A percentile compares a stretch with the other conserved stretches of the same genome.
Evolutionary conservation across 192 early-diverging fungal species (phyloP).

Genomic region (Coemansia sp.): DNA sequence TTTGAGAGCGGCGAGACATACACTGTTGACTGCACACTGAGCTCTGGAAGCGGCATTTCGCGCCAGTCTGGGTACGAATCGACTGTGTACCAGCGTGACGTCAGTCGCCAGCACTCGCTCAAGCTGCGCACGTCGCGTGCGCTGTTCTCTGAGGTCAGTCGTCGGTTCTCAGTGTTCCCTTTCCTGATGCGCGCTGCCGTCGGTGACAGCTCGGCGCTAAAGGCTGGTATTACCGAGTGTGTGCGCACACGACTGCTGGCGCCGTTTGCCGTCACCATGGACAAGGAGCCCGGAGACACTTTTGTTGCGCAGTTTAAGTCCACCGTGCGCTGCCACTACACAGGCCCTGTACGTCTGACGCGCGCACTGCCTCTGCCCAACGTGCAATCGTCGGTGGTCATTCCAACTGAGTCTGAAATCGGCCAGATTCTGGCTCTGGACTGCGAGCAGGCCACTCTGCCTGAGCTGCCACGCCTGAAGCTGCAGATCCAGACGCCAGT

Average conservation of each 20-base stretch:
- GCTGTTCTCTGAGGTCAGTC: constrained; percentile 64
- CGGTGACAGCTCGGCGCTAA: constrained; percentile 28
- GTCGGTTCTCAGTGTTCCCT: constrained; percentile 70
- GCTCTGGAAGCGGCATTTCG: constrained; percentile 62
- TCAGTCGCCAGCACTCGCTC: constrained; percentile 69
- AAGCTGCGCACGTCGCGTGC: constrained; percentile 63
- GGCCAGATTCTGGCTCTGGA: constrained; percentile 47
- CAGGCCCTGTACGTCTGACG: constrained; percentile 69
- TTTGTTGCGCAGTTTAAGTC: constrained; percentile 75
- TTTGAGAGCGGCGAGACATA: constrained; percentile 74
- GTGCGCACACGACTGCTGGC: constrained; percentile 64
- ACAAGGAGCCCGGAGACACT: constrained; percentile 49
- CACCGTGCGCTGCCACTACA: constrained; percentile 63
- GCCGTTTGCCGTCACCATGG: constrained; percentile 63
- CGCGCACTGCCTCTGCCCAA: constrained; percentile 67
- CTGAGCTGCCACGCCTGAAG: constrained; percentile 48
- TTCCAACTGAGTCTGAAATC: constrained; percentile 52
- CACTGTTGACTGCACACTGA: constrained; percentile 68
- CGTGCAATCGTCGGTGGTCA: constrained; percentile 68
- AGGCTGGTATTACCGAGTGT: constrained; percentile 70
- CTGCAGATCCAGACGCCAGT: constrained; percentile 25
- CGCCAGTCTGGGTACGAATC: constrained; percentile 58
- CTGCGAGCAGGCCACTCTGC: constrained; percentile 30
- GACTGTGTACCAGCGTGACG: constrained; percentile 70
- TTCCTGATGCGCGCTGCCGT: constrained; percentile 61